Conservation (phyloP, 495 filamentous ascomycete genomes). For the Aspergillus baeticus region DNA sequence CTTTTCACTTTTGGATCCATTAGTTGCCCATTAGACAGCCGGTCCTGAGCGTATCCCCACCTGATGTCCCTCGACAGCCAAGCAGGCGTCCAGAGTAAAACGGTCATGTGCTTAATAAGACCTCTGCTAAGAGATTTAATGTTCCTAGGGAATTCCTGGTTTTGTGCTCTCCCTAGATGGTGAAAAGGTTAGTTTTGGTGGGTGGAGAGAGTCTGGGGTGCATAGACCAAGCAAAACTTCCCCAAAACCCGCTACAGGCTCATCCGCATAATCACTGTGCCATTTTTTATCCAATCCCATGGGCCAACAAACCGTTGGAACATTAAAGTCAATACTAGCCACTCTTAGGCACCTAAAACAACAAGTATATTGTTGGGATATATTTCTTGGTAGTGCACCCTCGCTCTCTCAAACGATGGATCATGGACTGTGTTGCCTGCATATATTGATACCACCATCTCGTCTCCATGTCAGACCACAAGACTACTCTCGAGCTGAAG, state of each 20-base stretch:
- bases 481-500: too few species aligned
- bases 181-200: neutral
- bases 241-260: neutral
- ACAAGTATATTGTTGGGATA: conserved; percentile 2
- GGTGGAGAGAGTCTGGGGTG: neutral
- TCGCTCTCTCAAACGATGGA: too few species aligned
- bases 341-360: neutral
- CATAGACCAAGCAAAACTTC: neutral
- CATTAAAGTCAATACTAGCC: neutral
- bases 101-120: too few species aligned
- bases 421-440: too few species aligned
- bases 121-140: neutral
- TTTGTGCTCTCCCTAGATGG: neutral
- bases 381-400: neutral
- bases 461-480: too few species aligned
- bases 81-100: too few species aligned
- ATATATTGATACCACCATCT: too few species aligned
- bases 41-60: too few species aligned
- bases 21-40: too few species aligned
- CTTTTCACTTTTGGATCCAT: too few species aligned
- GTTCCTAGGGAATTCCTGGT: conserved; percentile 17
- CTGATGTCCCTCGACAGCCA: too few species aligned
- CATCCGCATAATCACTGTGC: neutral
- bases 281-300: neutral
- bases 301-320: neutral